Percentiles rank a stretch among this genome's conserved stretches.
phyloP scores from a whole-genome alignment of 345 rosid genomes.

The Viola odorata region DNA sequence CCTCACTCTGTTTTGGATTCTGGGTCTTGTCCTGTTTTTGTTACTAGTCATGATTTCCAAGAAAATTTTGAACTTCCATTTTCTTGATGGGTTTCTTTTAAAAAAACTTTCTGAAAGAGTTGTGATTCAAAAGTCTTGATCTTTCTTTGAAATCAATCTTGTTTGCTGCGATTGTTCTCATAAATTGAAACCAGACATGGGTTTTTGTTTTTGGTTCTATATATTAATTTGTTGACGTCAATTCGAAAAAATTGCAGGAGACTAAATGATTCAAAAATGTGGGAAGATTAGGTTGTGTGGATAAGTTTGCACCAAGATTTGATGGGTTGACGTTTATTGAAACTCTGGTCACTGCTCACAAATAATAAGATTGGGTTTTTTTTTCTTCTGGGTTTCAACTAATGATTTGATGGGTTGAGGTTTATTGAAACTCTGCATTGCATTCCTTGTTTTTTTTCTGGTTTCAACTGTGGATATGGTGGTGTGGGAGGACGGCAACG shows the following conservation, averaged over 20 bases:
- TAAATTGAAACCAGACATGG: neutral
- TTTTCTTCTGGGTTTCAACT: neutral
- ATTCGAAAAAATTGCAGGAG: constrained; percentile 1
- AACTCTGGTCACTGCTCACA: constrained; percentile 29
- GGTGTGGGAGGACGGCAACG: too few relatives aligned
- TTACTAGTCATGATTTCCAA: neutral
- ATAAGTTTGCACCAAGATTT: constrained; percentile 29
- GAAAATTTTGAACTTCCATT: neutral
- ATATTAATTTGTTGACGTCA: neutral
- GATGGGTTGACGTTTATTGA: constrained; percentile 32
- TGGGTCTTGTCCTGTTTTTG: neutral
- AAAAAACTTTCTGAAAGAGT: neutral
- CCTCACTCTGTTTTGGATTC: neutral
- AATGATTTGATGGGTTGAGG: too few relatives aligned
- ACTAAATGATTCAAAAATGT: constrained; percentile 8
- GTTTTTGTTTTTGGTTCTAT: neutral
- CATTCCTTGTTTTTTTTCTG: too few relatives aligned
- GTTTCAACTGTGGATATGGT: too few relatives aligned
- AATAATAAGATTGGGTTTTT: constrained; percentile 3
- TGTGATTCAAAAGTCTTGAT: neutral
- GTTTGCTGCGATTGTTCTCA: neutral
- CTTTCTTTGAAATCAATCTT: neutral
- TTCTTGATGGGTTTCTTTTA: neutral
- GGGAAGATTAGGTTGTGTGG: constrained; percentile 5
- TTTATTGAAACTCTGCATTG: too few relatives aligned